Base-by-base conservation (phyloP, 306 rosid species). In the Fagus crenata region DNA sequence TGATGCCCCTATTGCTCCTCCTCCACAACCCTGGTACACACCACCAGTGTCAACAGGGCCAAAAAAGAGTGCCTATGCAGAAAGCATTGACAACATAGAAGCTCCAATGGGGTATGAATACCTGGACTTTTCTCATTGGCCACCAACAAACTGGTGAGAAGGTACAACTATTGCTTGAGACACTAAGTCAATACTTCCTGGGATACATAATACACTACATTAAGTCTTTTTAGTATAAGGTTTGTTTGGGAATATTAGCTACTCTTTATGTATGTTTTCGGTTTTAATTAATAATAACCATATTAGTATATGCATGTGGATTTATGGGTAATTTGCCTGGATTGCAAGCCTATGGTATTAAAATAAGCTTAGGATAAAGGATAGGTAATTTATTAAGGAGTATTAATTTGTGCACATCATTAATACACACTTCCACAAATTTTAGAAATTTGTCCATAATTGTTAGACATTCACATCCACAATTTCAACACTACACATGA, bases 1-100 rank as follows among this genome's bases (percentile, higher is more conserved):
- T 15, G 89, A 83, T 69, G 71, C 69, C 18, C 81, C 17, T 3
- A 75, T 91, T 17, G 83, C 81, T 37, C 31, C 37, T 41, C 12
- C 39, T 18, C 56, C 65, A 7, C 11, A 46, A 7, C 11, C 51
- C 14, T 53, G 28, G 1, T 12, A 6, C 40, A 4, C 72, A 2
- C 17, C 32, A 41, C 53, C 60, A 2, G 3, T 35, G 65, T 54
- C 71, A 54, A 55, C 36, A 6, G 31, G 11, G 28, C 71, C 60
- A 59, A 78, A 67, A 58, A 58, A 69, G 15, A 76, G 40, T 18
- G 41, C 49, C 41, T 55, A 14, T 69, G 17, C 49, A 70, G 75
- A 76, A 22, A 74, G 54, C 53, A 63, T 63, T 39, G 82, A 80
- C 80, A 49, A 42, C 33, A 58, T 54, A 42, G 82, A 83, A 2